Evolutionary conservation across 768 basidiomycete species (phyloP).

Genomic region (Boletus vermiculosoides): DNA sequence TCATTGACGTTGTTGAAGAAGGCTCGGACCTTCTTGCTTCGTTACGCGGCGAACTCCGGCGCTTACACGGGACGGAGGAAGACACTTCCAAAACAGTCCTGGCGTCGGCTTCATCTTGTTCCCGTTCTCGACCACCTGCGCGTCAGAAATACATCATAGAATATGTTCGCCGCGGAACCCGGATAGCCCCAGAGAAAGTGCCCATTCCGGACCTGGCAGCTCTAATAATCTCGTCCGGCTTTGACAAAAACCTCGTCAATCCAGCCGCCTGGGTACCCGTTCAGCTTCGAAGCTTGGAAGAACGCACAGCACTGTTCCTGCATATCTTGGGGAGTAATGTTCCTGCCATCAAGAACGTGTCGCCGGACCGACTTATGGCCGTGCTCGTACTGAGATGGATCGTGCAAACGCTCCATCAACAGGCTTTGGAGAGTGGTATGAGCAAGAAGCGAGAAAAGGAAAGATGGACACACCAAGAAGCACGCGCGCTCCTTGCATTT

Average conservation of each 20-base stretch:
- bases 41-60: conserved; percentile 57
- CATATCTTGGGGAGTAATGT: conserved; percentile 55
- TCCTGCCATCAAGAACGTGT: conserved; percentile 44
- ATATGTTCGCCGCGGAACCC: conserved; percentile 69
- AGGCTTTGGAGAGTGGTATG: conserved; percentile 48
- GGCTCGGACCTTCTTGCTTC: conserved; percentile 65
- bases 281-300: conserved; percentile 46
- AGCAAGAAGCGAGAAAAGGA: conserved; percentile 64
- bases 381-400: conserved; percentile 67
- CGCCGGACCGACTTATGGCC: conserved; percentile 45
- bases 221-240: conserved; percentile 46
- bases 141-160: conserved; percentile 42
- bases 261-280: conserved; percentile 40
- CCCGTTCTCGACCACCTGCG: conserved; percentile 16
- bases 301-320: conserved; percentile 56
- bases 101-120: conserved; percentile 36
- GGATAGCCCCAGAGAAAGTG: conserved; percentile 60
- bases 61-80: conserved; percentile 48
- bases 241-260: conserved; percentile 16
- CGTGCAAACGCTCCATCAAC: conserved; percentile 45
- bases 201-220: conserved; percentile 47
- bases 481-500: conserved; percentile 53
- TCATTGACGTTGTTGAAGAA: conserved; percentile 68
- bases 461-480: conserved; percentile 67
- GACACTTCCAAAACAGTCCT: conserved; percentile 21